Base-by-base conservation (phyloP, 2,329 filamentous ascomycete species). In the Apiospora phragmitis region DNA sequence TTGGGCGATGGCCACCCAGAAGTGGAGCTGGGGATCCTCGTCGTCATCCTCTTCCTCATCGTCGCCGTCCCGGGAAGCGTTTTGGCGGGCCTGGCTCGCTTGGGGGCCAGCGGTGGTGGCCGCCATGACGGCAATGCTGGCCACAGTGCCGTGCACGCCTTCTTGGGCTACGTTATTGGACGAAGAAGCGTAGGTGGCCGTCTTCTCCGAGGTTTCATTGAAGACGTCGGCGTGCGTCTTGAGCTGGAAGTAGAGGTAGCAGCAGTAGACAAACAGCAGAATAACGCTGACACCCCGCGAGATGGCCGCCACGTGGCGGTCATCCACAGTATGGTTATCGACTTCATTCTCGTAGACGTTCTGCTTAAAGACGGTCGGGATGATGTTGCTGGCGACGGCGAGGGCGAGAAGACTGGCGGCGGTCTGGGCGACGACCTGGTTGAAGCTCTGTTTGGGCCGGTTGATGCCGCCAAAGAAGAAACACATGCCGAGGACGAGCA, bases 231-330 rank as follows among this genome's bases (percentile, higher is more conserved):
- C 86, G 80, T 98, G 95, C 0, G 95, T 95, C 80, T 94, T 93
- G 71, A 98, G 90, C 81, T 98, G 95, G 85, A 98, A 98, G 81
- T 93, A 87, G 1, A 98, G 90, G 77, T 97, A 98, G 70, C 89
- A 92, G 67, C 82, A 90, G 80, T 98, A 98, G 12, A 97, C 92
- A 65, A 97, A 79, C 1, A 98, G 87, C 5, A 98, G 87, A 72
- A 98, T 94, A 72, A 98, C 83, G 0, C 93, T 85, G 1, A 92
- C 93, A 68, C 93, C 93, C 69, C 92, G 89, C 0, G 93, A 95
- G 29, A 93, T 82, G 70, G 84, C 83, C 16, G 89, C 88, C 16
- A 93, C 89, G 4, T 89, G 87, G 6, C 14, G 12, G 65, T 67
- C 42, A 14, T 67, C 65, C 11, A 43, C 38, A 83, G 81, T 18